Evolutionary conservation across 2,329 filamentous ascomycete species (phyloP), one percentile per base, ranked within the genome.

Genomic region (Fusarium graminum): DNA sequence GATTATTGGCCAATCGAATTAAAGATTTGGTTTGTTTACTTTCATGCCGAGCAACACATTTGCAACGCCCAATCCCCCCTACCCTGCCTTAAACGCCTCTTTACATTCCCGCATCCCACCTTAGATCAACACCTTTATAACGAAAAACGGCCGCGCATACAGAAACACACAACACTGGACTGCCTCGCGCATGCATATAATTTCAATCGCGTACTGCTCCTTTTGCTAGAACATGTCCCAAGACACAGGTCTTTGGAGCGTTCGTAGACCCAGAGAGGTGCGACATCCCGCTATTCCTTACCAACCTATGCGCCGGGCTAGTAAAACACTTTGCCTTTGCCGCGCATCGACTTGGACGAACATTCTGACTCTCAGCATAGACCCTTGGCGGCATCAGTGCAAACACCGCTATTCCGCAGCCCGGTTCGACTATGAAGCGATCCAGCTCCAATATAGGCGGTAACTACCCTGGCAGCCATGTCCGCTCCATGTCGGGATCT

Each of bases 381-480:
- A 97, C 95, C 52, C 87, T 98, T 61, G 94, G 91, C 68, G 90
- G 89, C 69, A 88, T 97, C 74, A 94, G 88, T 77, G 88, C 90
- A 77, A 94, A 93, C 78, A 91, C 92, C 19, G 88, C 88, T 22
- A 92, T 99, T 65, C 95, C 95, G 19, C 93, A 97, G 80, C 94
- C 95, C 10, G 86, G 92, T 28, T 98, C 94, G 39, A 92, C 93
- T 39, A 90, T 99, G 86, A 99, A 99, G 83, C 92, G 95, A 77
- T 91, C 92, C 29, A 95, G 89, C 74, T 94, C 93, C 13, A 89
- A 88, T 71, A 88, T 88, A 65, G 88, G 88, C 74, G 82, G 83
- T 58, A 87, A 86, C 43, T 90, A 87, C 74, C 88, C 89, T 16
- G 76, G 74, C 54, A 89, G 90, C 75, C 92, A 97, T 82, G 88